Conservation (phyloP, 306 rosid species). For the Acmispon strigosus region DNA sequence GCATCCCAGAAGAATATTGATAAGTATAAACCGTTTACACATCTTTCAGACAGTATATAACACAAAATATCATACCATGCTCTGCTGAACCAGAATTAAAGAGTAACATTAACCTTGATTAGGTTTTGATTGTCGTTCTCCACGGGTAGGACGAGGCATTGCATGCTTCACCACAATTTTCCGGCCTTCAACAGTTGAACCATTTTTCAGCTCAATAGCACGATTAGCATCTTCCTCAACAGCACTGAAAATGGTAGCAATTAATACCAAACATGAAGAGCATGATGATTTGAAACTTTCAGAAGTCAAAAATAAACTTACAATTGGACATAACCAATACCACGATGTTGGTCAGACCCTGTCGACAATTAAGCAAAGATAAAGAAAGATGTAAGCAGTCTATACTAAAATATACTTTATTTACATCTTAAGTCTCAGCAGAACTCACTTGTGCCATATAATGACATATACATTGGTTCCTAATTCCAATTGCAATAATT, state of each 20-base stretch:
- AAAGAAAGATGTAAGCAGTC: neutral
- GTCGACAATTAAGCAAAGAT: conserved; percentile 21
- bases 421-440: neutral
- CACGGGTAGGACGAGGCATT: conserved; percentile 74
- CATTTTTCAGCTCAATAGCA: conserved; percentile 75
- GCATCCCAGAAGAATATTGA: neutral
- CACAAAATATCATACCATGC: neutral
- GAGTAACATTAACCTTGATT: conserved; percentile 50
- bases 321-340: conserved; percentile 81
- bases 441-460: neutral
- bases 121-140: conserved; percentile 56
- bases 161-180: conserved; percentile 81
- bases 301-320: conserved; percentile 33
- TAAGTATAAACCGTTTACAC: conserved; percentile 1
- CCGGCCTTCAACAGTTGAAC: conserved; percentile 63
- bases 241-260: conserved; percentile 53
- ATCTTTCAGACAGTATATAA: neutral
- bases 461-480: neutral
- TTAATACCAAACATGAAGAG: conserved; percentile 6
- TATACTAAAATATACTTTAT: neutral
- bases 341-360: conserved; percentile 84
- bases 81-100: conserved; percentile 6
- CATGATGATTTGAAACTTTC: neutral
- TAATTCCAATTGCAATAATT: neutral
- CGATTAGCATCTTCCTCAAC: conserved; percentile 74